Conservation (phyloP, 768 basidiomycete genomes). For the Mycena amicta region DNA sequence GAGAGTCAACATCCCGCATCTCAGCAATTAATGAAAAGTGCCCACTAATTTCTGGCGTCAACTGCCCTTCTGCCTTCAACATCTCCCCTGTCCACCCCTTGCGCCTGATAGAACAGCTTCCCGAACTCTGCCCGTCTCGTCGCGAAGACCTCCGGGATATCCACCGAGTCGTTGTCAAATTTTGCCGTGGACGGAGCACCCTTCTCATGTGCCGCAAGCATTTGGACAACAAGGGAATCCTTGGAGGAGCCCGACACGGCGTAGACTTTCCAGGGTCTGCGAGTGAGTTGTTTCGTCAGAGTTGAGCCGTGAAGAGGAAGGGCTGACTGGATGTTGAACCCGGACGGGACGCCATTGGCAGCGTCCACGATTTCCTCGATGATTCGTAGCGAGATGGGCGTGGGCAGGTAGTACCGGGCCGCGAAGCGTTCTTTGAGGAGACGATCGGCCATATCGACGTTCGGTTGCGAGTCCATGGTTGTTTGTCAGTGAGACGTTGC, state of each 20-base stretch:
- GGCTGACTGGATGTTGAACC: conserved; percentile 20
- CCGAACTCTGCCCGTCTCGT: conserved; percentile 10
- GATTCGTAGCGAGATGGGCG: not conserved
- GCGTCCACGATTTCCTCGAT: conserved; percentile 2
- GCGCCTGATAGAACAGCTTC: not conserved
- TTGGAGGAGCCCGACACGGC: conserved; percentile 9
- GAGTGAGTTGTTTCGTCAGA: not conserved
- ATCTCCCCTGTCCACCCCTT: conserved; percentile 5
- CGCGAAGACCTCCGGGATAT: conserved; percentile 2
- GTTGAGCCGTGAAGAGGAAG: not conserved
- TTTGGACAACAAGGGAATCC: conserved; percentile 10
- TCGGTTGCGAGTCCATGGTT: no score
- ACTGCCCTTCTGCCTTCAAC: not conserved
- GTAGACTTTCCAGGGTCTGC: conserved; percentile 25
- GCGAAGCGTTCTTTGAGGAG: not conserved
- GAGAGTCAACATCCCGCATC: not conserved
- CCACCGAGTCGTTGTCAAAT: conserved; percentile 7
- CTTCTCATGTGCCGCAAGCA: conserved; percentile 13
- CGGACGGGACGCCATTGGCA: not conserved
- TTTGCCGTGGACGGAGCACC: not conserved
- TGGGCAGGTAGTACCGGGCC: not conserved
- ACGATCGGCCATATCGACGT: not conserved
- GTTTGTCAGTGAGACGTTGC: no score
- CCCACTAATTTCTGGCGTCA: conserved; percentile 8
- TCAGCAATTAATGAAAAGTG: not conserved